Conservation (phyloP, 805 yeast species). For the Yamadazyma olivae region DNA sequence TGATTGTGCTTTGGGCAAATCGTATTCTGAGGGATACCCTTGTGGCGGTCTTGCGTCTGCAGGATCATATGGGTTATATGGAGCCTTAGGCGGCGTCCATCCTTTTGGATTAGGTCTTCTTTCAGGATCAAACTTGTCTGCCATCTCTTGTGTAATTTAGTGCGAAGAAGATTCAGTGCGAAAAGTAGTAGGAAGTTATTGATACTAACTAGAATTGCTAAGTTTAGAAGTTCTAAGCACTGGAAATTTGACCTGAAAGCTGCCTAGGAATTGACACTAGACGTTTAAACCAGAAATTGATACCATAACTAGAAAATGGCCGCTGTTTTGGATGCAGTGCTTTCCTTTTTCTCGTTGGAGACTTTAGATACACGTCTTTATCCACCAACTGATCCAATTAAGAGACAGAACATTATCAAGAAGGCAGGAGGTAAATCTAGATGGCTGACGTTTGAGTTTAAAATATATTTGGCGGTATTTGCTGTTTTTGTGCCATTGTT, state of each 20-base stretch:
- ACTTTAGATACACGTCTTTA: slow-evolving; percentile 49
- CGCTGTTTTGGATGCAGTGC: slow-evolving; percentile 16
- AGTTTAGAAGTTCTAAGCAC: too few species aligned
- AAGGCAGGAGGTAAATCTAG: slow-evolving; percentile 42
- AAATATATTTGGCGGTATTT: slow-evolving; percentile 61
- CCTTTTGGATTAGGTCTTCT: slow-evolving; percentile 75
- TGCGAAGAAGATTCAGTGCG: too few species aligned
- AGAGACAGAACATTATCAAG: slow-evolving; percentile 28
- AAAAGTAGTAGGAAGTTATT: too few species aligned
- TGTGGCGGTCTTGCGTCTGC: slow-evolving; percentile 72
- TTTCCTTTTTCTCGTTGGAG: slow-evolving; percentile 47
- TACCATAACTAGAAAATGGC: slow-evolving; percentile 2
- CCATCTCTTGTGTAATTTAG: too few species aligned
- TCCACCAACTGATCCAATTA: slow-evolving; percentile 33
- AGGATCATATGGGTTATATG: slow-evolving; percentile 84
- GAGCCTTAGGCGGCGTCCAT: slow-evolving; percentile 79
- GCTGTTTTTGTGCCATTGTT: slow-evolving; percentile 74
- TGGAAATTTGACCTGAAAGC: too few species aligned
- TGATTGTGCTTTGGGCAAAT: slow-evolving; percentile 55
- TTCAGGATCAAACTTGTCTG: slow-evolving; percentile 19
- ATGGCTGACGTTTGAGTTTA: slow-evolving; percentile 80
- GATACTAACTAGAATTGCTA: too few species aligned
- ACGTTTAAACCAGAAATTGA: too few species aligned
- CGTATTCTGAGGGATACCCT: slow-evolving; percentile 83
- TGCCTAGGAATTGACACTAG: too few species aligned